Conservation (phyloP, 2,329 filamentous ascomycete genomes). For the Fusarium coicis region DNA sequence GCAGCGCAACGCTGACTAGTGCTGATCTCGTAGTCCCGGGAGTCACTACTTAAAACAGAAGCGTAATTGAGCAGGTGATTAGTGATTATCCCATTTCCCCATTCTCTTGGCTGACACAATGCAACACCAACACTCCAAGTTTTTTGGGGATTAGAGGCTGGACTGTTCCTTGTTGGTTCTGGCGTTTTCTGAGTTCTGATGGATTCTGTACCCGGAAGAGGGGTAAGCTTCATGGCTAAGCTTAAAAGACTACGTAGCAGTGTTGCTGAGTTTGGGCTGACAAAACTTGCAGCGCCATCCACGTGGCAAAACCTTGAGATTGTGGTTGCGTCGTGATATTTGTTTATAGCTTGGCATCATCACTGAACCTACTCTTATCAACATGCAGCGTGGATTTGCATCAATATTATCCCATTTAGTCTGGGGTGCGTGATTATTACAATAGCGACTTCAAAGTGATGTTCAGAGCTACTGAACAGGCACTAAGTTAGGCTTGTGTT, state of each 20-base stretch:
- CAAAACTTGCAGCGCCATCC: slow-evolving; percentile 10
- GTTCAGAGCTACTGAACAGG: neutral
- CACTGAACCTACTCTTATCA: neutral
- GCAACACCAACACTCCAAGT: neutral
- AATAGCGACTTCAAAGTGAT: neutral
- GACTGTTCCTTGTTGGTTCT: neutral
- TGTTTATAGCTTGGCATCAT: neutral
- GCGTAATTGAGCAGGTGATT: slow-evolving; percentile 8
- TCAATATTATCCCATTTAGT: neutral
- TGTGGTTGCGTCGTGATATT: neutral
- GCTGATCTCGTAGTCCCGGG: slow-evolving; percentile 24
- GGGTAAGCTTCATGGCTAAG: slow-evolving; percentile 30
- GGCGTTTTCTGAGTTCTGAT: neutral
- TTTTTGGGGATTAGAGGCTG: neutral
- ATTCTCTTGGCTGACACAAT: slow-evolving; percentile 22
- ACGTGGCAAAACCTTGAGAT: slow-evolving; percentile 27
- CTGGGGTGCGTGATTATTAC: neutral
- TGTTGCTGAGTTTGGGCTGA: slow-evolving; percentile 12
- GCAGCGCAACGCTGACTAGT: neutral
- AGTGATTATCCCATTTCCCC: neutral
- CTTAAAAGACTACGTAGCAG: slow-evolving; percentile 18
- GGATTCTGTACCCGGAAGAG: neutral
- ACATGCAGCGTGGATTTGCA: neutral
- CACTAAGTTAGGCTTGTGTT: neutral
- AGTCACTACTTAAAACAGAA: slow-evolving; percentile 30